Evolutionary conservation across 768 basidiomycete genomes (phyloP).

Genomic region (Hydnomerulius pinastri): DNA sequence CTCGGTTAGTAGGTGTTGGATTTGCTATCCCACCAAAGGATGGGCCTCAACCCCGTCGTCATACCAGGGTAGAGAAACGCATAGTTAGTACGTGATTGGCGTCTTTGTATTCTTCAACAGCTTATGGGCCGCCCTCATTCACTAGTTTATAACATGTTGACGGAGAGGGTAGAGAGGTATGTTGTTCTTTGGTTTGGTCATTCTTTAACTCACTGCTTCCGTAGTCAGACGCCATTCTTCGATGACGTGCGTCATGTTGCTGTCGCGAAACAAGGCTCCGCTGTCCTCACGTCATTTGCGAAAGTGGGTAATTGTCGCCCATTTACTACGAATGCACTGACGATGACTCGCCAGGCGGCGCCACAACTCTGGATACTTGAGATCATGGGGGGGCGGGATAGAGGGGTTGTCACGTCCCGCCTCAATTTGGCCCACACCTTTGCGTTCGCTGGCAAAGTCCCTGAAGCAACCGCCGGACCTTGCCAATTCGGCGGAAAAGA

Average conservation of each 20-base stretch:
- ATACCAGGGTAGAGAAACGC: conserved; percentile 51
- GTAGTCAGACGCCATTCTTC: conserved; percentile 52
- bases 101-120: not conserved
- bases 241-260: conserved; percentile 56
- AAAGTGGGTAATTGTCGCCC: conserved; percentile 9
- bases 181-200: conserved; percentile 3
- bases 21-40: conserved; percentile 42
- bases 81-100: conserved; percentile 43
- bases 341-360: conserved; percentile 46
- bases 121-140: conserved; percentile 3
- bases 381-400: conserved; percentile 49
- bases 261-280: conserved; percentile 41
- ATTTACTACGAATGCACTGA: not conserved
- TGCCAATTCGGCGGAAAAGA: conserved; percentile 80
- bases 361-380: conserved; percentile 79
- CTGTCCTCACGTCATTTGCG: conserved; percentile 42
- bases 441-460: conserved; percentile 54
- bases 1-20: conserved; percentile 49
- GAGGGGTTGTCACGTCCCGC: conserved; percentile 22
- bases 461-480: conserved; percentile 74
- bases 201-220: conserved; percentile 4
- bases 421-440: conserved; percentile 62
- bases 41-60: conserved; percentile 46
- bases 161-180: conserved; percentile 48
- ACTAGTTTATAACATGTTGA: conserved; percentile 50